A percentile compares a stretch with the other conserved stretches of the same genome.
phyloP scores from a whole-genome alignment of 768 basidiomycete species.

The Agrocybe praecox region DNA sequence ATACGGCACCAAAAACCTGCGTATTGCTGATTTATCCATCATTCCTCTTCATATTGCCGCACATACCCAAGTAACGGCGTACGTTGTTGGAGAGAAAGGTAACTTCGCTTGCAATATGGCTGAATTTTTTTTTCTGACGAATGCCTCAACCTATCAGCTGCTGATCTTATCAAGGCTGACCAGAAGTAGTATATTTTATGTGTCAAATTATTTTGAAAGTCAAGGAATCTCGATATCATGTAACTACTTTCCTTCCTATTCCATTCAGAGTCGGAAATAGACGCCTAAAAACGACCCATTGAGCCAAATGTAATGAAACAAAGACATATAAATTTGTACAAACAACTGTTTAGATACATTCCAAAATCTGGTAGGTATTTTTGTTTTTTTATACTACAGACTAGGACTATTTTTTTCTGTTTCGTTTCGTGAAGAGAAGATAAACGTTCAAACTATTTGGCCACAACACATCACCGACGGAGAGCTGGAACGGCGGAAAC shows the following conservation, averaged over 20 bases:
- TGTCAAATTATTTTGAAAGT: neutral
- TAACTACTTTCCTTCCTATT: neutral
- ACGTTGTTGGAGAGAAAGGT: slow-evolving; percentile 12
- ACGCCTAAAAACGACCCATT: too few relatives aligned
- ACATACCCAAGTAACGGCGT: slow-evolving; percentile 37
- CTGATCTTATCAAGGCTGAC: neutral
- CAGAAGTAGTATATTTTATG: neutral
- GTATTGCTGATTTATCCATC: slow-evolving; percentile 57
- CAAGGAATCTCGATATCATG: neutral
- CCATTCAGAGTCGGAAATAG: neutral
- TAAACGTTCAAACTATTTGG: neutral
- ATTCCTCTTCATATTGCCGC: slow-evolving; percentile 52
- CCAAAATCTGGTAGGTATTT: neutral
- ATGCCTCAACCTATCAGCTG: neutral
- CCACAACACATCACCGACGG: neutral
- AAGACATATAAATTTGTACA: neutral
- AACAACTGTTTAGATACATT: neutral
- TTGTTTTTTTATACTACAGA: neutral
- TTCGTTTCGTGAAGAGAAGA: neutral
- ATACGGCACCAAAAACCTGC: slow-evolving; percentile 59
- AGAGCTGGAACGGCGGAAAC: neutral
- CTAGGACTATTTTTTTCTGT: neutral
- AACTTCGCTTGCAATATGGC: neutral
- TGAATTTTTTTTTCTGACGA: neutral
- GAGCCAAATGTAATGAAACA: neutral